Evolutionary conservation across 2,329 filamentous ascomycete species (phyloP).

Genomic region (Geosmithia flava): DNA sequence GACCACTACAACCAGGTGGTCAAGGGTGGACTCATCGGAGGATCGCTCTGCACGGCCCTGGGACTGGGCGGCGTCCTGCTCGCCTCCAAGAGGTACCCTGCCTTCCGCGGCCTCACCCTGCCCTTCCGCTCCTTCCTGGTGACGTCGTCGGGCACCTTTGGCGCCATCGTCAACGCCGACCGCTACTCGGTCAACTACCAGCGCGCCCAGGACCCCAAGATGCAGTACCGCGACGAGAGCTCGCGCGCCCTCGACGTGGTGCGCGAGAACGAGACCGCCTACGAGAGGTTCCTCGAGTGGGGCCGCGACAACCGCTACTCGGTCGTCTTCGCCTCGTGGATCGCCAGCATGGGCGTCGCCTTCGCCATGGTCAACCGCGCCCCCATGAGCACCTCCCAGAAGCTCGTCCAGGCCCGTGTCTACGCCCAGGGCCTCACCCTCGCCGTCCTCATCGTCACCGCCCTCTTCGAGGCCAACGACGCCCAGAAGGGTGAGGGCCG

Average conservation of each 20-base stretch:
- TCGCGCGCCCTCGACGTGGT: constrained; percentile 42
- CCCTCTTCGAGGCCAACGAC: constrained; percentile 71
- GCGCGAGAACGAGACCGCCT: constrained; percentile 40
- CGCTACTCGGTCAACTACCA: constrained; percentile 55
- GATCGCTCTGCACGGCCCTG: constrained; percentile 50
- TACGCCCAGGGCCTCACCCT: constrained; percentile 87
- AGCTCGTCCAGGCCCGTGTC: constrained; percentile 87
- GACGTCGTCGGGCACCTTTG: constrained; percentile 70
- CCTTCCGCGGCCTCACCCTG: constrained; percentile 70
- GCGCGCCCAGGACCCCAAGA: constrained; percentile 52
- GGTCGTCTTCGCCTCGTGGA: constrained; percentile 73
- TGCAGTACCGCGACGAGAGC: constrained; percentile 52
- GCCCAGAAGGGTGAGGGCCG: constrained; percentile 61
- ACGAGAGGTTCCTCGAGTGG: constrained; percentile 57
- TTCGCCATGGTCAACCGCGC: constrained; percentile 68
- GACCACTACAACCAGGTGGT: constrained; percentile 76
- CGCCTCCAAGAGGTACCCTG: constrained; percentile 59
- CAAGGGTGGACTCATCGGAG: constrained; percentile 67
- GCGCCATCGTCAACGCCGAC: constrained; percentile 81
- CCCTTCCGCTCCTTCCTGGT: constrained; percentile 88
- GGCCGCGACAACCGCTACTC: constrained; percentile 72
- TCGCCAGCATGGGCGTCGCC: constrained; percentile 65
- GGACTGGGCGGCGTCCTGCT: constrained; percentile 57
- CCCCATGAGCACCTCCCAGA: constrained; percentile 63
- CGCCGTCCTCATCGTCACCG: constrained; percentile 69